Evolutionary conservation across 345 rosid species (phyloP), one percentile per base, ranked within the genome.

Genomic region (Citrus hindsii): DNA sequence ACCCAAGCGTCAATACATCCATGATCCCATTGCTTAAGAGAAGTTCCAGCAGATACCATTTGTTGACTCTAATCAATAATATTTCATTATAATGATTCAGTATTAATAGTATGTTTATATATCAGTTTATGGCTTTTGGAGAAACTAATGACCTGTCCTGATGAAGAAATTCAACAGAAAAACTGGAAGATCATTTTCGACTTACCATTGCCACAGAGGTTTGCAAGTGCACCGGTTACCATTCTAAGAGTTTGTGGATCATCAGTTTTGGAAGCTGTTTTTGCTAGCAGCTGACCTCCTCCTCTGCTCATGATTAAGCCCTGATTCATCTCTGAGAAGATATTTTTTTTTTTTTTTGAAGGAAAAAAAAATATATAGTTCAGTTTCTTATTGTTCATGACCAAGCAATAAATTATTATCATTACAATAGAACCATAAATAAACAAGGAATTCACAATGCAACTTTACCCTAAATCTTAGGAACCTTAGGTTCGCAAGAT

Each of bases 171-270:
- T 69, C 27, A 30, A 74, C 60, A 67, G 37, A 14, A 16, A 19
- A 38, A 68, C 24, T 18, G 62, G 37, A 35, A 27, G n/a, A 72
- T 10, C 62, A 77, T 59, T 55, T 82, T 58, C 56, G 55, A 75
- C 92, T 80, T 79, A 95, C 99, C 99, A 79, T 95, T 95, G 77
- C 98, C 98, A 22, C 98, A 95, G 79, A 95, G 83, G 82, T 92
- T 95, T 69, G 97, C 98, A 62, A 93, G 89, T 67, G 94, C 98
- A 81, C 99, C 99, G 59, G 98, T 97, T 76, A 93, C 96, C 99
- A 95, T 95, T 85, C 97, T 88, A 38, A 92, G 91, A 80, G 94
- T 93, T 78, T 93, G 98, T 28, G 92, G 89, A 73, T 95, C 99
- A 67, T 92, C 94, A 76, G 98, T 92, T 83, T 82, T 88, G 25